Conservation (phyloP, 148 eudicot species). For the Fagopyrum tataricum region DNA sequence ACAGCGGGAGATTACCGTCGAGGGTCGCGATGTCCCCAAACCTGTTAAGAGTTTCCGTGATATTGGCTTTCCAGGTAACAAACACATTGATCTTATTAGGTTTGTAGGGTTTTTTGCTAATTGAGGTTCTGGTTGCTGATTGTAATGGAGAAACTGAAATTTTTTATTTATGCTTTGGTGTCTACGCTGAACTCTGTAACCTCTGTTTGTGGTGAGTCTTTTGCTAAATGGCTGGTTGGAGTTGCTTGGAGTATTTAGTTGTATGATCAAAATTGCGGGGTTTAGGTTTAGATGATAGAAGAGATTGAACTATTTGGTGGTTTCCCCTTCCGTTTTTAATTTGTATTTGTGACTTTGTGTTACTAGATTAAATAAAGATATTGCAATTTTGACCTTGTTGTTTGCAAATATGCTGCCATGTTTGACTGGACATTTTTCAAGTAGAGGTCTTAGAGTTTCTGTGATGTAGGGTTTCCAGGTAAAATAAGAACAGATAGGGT, state of each 20-base stretch:
- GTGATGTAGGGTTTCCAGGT: too few species aligned
- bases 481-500: not conserved
- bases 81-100: too few species aligned
- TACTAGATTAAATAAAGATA: too few species aligned
- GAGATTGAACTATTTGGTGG: not conserved
- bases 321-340: not conserved
- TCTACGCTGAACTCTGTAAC: not conserved
- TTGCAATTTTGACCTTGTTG: too few species aligned
- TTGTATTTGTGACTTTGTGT: not conserved
- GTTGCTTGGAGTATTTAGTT: not conserved
- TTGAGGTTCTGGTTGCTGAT: not conserved
- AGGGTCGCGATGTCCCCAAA: constrained; percentile 85
- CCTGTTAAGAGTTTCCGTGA: constrained; percentile 71
- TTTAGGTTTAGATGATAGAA: not conserved
- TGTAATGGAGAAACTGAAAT: not conserved
- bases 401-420: too few species aligned
- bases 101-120: not conserved
- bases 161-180: too few species aligned
- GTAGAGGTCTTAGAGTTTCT: too few species aligned
- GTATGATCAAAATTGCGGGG: not conserved
- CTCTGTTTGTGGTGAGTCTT: not conserved
- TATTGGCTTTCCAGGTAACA: constrained; percentile 80
- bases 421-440: too few species aligned
- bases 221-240: not conserved
- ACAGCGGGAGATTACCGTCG: constrained; percentile 75